Conservation (phyloP, 1,284 basidiomycete genomes). For the Rugosomyces carneus region DNA sequence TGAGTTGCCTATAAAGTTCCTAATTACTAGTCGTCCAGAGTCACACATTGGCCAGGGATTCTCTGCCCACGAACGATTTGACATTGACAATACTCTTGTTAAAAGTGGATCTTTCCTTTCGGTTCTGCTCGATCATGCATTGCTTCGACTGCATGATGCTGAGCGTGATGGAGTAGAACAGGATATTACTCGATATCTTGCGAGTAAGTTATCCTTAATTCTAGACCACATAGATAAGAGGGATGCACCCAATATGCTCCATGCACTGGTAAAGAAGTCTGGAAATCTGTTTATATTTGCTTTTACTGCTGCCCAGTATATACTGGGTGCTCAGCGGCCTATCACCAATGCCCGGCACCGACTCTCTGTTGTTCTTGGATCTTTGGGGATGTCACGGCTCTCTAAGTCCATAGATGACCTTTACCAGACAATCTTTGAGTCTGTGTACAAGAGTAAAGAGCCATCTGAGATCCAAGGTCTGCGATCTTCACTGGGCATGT, state of each 20-base stretch:
- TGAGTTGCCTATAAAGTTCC: slow-evolving; percentile 8
- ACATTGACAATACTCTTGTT: background rate
- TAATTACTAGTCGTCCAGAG: slow-evolving; percentile 13
- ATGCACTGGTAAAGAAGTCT: background rate
- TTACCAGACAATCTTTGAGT: background rate
- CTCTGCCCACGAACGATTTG: background rate
- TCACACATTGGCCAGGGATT: slow-evolving; percentile 9
- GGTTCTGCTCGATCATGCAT: background rate
- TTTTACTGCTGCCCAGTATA: slow-evolving; percentile 2
- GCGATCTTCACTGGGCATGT: background rate
- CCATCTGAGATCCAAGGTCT: background rate
- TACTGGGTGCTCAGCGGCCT: background rate
- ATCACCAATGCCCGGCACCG: background rate
- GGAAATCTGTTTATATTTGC: slow-evolving; percentile 8
- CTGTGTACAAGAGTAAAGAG: background rate
- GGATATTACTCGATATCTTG: slow-evolving; percentile 9
- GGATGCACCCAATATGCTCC: background rate
- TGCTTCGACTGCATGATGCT: slow-evolving; percentile 13
- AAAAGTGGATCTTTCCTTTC: background rate
- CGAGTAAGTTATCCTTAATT: background rate
- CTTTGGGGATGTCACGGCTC: background rate
- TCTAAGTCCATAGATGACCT: background rate
- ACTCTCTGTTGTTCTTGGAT: background rate
- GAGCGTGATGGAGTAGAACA: background rate
- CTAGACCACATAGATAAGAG: background rate